phyloP scores from a whole-genome alignment of 1,139 yeast species.

The Diutina ranongensis region DNA sequence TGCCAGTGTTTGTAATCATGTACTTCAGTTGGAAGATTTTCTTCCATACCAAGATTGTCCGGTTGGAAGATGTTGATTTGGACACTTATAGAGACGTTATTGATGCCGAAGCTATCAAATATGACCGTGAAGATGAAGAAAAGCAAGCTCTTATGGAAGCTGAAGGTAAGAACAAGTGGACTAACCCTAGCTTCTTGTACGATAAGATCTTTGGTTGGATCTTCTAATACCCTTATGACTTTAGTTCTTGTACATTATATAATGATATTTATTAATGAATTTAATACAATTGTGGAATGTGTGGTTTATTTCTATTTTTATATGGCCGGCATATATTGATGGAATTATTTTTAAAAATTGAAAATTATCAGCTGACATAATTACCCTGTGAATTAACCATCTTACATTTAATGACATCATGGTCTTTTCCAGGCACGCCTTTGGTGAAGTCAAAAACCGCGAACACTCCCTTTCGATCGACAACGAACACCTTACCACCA shows the following conservation, averaged over 20 bases:
- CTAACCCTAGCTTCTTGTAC: constrained; percentile 38
- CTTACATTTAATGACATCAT: constrained; percentile 71
- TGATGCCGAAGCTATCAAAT: constrained; percentile 57
- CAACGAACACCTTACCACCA: constrained; percentile 66
- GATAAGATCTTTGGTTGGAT: constrained; percentile 45
- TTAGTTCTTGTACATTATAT: constrained; percentile 4
- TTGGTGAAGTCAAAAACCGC: constrained; percentile 82
- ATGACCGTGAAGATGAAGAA: constrained; percentile 29
- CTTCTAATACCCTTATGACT: constrained; percentile 17
- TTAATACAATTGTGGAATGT: too few relatives aligned
- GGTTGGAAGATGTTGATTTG: constrained; percentile 51
- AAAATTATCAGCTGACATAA: background rate
- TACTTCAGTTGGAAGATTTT: constrained; percentile 48
- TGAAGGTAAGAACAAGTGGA: constrained; percentile 25
- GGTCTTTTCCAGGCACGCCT: constrained; percentile 62
- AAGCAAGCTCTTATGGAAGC: constrained; percentile 36
- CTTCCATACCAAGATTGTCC: constrained; percentile 39
- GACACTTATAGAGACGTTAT: constrained; percentile 51
- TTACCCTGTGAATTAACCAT: constrained; percentile 20
- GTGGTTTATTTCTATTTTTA: too few relatives aligned
- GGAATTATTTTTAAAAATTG: background rate
- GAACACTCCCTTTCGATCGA: constrained; percentile 73
- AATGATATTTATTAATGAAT: background rate
- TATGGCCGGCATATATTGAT: too few relatives aligned
- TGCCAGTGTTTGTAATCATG: constrained; percentile 51